Conservation (phyloP, 257 asterid species). For the Solanum sejunctum region DNA sequence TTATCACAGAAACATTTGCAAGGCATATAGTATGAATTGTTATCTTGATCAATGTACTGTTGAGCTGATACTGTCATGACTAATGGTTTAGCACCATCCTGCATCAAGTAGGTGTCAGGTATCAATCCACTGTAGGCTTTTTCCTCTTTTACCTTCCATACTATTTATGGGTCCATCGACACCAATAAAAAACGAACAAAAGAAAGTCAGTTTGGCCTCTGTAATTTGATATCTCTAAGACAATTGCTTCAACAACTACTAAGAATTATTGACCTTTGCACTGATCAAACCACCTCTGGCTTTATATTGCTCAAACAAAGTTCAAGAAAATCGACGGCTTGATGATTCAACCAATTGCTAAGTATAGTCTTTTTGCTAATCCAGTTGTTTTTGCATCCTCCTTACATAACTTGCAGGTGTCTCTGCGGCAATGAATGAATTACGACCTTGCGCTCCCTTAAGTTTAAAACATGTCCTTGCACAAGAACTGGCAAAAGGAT, state of each 20-base stretch:
- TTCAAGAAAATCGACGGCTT: neutral
- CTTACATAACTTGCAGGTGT: constrained; percentile 48
- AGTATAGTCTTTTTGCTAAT: neutral
- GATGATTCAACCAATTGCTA: neutral
- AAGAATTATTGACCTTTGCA: neutral
- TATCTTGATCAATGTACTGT: neutral
- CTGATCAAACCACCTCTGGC: neutral
- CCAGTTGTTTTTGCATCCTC: neutral
- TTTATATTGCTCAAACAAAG: neutral
- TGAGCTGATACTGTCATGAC: neutral
- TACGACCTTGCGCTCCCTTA: constrained; percentile 89
- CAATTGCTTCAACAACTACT: neutral
- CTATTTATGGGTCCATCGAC: neutral
- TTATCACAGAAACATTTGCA: neutral
- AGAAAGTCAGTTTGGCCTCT: neutral
- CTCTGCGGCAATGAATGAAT: constrained; percentile 91
- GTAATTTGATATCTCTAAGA: neutral
- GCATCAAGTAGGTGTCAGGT: neutral
- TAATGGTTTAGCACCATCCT: neutral
- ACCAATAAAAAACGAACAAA: neutral
- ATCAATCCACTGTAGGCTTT: neutral
- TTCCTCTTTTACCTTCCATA: neutral
- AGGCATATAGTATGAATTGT: neutral
- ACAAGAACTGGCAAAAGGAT: constrained; percentile 35
- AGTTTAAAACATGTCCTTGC: constrained; percentile 57